Percentiles rank a stretch among this genome's conserved stretches.
Evolutionary conservation across 2,329 filamentous ascomycete species (phyloP).

Genomic region (Alternaria rosae): DNA sequence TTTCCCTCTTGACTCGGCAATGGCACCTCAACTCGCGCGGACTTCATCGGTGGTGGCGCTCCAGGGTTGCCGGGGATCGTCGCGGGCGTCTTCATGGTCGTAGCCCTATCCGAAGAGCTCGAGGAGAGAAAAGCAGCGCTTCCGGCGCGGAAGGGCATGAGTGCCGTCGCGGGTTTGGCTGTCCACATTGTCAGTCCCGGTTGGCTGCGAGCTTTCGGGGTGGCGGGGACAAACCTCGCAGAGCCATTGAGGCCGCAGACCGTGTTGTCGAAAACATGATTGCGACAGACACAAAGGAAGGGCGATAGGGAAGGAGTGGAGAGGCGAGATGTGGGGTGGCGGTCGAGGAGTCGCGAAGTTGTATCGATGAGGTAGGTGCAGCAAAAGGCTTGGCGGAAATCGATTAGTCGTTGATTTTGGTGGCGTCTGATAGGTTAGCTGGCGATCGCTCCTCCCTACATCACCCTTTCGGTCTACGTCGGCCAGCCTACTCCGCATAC

Average conservation of each 20-base stretch:
- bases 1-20: constrained; percentile 79
- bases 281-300: constrained; percentile 45
- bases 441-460: constrained; percentile 23
- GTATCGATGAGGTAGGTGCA: constrained; percentile 43
- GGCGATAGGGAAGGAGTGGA: constrained; percentile 47
- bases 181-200: constrained; percentile 40
- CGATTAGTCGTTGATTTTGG: constrained; percentile 41
- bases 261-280: constrained; percentile 61
- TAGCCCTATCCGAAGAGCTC: constrained; percentile 69
- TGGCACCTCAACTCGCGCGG: constrained; percentile 72
- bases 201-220: constrained; percentile 20
- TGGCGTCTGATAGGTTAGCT: constrained; percentile 42
- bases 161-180: constrained; percentile 71
- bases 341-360: constrained; percentile 32
- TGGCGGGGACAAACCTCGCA: constrained; percentile 57
- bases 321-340: constrained; percentile 45
- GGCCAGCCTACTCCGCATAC: constrained; percentile 22
- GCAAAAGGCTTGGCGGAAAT: constrained; percentile 31
- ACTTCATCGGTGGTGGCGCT: constrained; percentile 61
- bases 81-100: constrained; percentile 61
- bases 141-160: constrained; percentile 69
- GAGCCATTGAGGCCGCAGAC: constrained; percentile 61
- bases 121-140: constrained; percentile 70
- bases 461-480: constrained; percentile 35
- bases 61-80: constrained; percentile 63